Conservation (phyloP, 1,284 basidiomycete species). For the Heimioporus retisporus region DNA sequence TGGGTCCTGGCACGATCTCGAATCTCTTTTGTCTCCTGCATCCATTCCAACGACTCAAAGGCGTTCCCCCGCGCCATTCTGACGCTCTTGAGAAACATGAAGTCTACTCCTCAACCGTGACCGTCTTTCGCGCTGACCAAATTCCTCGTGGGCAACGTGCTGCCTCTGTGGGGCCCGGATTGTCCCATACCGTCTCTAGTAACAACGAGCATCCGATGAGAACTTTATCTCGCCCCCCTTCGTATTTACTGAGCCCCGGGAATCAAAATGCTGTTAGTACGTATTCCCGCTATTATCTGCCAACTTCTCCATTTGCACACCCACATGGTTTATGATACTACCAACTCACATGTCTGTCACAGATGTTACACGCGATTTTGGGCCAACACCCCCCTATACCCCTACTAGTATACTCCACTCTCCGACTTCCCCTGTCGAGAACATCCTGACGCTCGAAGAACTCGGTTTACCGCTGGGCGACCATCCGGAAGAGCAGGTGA, state of each 20-base stretch:
- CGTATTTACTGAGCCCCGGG: constrained; percentile 1
- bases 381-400: constrained; percentile 45
- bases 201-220: constrained; percentile 43
- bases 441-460: constrained; percentile 49
- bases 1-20: too few species aligned
- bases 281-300: not conserved
- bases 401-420: constrained; percentile 16
- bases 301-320: too few species aligned
- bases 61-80: constrained; percentile 75
- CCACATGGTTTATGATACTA: too few species aligned
- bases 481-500: constrained; percentile 27
- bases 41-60: constrained; percentile 49
- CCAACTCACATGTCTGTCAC: not conserved
- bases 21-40: too few species aligned
- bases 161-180: constrained; percentile 85
- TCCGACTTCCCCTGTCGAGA: not conserved
- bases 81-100: constrained; percentile 86
- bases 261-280: constrained; percentile 10
- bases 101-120: constrained; percentile 79
- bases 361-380: constrained; percentile 25
- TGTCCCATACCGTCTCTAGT: constrained; percentile 37
- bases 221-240: constrained; percentile 5
- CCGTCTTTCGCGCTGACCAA: constrained; percentile 77
- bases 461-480: constrained; percentile 49
- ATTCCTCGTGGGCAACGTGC: constrained; percentile 56